Evolutionary conservation across 306 rosid species (phyloP).

Genomic region (Gastrolobium bilobum): DNA sequence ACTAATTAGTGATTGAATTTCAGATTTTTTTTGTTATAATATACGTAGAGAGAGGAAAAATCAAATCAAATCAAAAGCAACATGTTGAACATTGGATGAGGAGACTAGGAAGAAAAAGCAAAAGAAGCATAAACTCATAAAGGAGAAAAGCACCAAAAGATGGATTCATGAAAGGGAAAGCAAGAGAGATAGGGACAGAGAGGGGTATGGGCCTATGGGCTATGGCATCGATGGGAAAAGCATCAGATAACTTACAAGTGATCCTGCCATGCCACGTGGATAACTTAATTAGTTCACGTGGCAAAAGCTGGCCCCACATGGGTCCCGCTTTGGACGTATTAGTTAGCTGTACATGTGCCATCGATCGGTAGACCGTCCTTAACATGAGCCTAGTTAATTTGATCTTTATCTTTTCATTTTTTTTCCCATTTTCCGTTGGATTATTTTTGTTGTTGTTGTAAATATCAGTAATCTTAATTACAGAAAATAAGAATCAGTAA

Average conservation of each 20-base stretch:
- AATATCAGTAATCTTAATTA: too few species aligned
- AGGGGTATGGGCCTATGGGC: not conserved
- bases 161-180: constrained; percentile 72
- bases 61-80: not conserved
- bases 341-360: constrained; percentile 30
- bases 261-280: constrained; percentile 66
- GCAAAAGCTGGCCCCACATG: constrained; percentile 84
- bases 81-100: constrained; percentile 12
- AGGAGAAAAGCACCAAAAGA: constrained; percentile 76
- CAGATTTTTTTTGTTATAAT: not conserved
- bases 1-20: not conserved
- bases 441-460: too few species aligned
- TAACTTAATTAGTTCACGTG: constrained; percentile 60
- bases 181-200: constrained; percentile 13
- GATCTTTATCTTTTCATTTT: too few species aligned
- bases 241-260: constrained; percentile 53
- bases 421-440: too few species aligned
- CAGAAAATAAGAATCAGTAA: too few species aligned
- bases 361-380: not conserved
- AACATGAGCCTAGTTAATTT: not conserved
- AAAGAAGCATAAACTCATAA: constrained; percentile 58
- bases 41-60: not conserved
- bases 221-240: constrained; percentile 46
- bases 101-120: constrained; percentile 27
- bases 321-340: constrained; percentile 46